Evolutionary conservation across 2,329 filamentous ascomycete species (phyloP).

Genomic region (Lasiodiplodia gonubiensis): DNA sequence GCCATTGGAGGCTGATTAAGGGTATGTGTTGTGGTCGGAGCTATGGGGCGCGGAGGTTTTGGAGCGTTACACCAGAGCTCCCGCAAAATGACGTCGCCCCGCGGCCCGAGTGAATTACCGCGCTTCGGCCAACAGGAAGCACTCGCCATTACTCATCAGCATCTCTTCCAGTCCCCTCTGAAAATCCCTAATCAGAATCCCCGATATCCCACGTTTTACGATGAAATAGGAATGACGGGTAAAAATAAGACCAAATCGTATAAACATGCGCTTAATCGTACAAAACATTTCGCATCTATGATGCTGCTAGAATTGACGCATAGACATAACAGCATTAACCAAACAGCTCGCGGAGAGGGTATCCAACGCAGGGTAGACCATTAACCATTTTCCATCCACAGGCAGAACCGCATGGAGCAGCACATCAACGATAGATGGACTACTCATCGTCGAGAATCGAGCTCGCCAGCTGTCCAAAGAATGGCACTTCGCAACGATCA

Average conservation of each 20-base stretch:
- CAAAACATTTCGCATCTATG: not conserved
- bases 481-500: slow-evolving; percentile 79
- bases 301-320: not conserved
- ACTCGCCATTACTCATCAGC: not conserved
- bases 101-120: slow-evolving; percentile 19
- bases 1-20: slow-evolving; percentile 19
- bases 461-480: slow-evolving; percentile 84
- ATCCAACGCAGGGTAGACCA: slow-evolving; percentile 3
- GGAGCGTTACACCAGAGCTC: slow-evolving; percentile 18
- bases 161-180: not conserved
- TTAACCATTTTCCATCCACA: not conserved
- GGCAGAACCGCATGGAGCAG: not conserved
- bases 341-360: slow-evolving; percentile 10
- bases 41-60: not conserved
- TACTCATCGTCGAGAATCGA: slow-evolving; percentile 89
- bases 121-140: slow-evolving; percentile 28
- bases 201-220: not conserved
- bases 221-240: not conserved
- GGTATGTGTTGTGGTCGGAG: not conserved
- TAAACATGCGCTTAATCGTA: not conserved
- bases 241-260: not conserved
- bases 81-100: slow-evolving; percentile 21
- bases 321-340: slow-evolving; percentile 17
- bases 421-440: not conserved
- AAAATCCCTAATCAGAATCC: not conserved